Evolutionary conservation across 805 yeast genomes (phyloP).

Genomic region (Huiozyma naganishii): DNA sequence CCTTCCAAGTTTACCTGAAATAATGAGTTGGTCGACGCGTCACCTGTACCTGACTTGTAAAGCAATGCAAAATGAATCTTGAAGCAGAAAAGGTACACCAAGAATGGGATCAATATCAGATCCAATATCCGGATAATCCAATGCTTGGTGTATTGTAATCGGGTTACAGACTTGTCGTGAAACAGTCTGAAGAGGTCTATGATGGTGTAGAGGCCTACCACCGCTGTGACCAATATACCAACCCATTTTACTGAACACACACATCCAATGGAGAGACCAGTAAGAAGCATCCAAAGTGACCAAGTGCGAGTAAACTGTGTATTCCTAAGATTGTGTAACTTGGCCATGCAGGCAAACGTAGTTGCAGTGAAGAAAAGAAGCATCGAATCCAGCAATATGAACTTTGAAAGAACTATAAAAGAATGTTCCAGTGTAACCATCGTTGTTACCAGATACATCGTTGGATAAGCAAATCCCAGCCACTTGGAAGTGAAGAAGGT

Average conservation of each 20-base stretch:
- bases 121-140: constrained; percentile 62
- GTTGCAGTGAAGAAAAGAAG: constrained; percentile 78
- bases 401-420: constrained; percentile 75
- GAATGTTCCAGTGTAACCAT: constrained; percentile 78
- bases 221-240: constrained; percentile 55
- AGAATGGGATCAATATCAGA: constrained; percentile 60
- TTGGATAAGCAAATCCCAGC: constrained; percentile 57
- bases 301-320: constrained; percentile 58
- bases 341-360: constrained; percentile 62
- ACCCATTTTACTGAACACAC: constrained; percentile 85
- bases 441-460: constrained; percentile 69
- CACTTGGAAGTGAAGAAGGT: constrained; percentile 74
- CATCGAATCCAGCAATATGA: constrained; percentile 87
- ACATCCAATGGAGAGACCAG: constrained; percentile 68
- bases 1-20: constrained; percentile 80
- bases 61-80: constrained; percentile 70
- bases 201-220: constrained; percentile 49
- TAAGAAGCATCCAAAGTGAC: constrained; percentile 49
- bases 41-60: constrained; percentile 82
- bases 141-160: constrained; percentile 39
- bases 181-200: constrained; percentile 41
- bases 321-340: constrained; percentile 53
- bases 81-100: constrained; percentile 63
- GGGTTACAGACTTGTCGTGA: constrained; percentile 23
- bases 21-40: constrained; percentile 78